phyloP scores from a whole-genome alignment of 352 stramenopile genomes.

The Thalassiosira sp. region DNA sequence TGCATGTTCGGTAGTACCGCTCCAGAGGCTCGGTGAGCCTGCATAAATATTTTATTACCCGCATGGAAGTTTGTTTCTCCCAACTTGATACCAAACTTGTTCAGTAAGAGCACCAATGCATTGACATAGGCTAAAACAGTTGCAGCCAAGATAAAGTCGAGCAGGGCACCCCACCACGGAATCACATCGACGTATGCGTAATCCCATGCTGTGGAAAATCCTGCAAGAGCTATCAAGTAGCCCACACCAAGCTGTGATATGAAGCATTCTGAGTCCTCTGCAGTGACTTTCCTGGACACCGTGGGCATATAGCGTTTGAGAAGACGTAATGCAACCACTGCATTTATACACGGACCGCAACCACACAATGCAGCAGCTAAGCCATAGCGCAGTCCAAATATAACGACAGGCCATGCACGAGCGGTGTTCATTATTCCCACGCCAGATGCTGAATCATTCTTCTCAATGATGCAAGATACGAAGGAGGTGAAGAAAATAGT shows the following conservation, averaged over 20 bases:
- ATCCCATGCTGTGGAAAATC: slow-evolving; percentile 17
- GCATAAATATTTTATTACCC: slow-evolving; percentile 11
- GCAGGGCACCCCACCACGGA: slow-evolving; percentile 7
- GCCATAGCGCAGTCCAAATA: slow-evolving; percentile 53
- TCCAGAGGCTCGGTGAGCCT: not conserved
- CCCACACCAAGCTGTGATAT: slow-evolving; percentile 12
- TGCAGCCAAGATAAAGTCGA: slow-evolving; percentile 11
- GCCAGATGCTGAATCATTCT: slow-evolving; percentile 11
- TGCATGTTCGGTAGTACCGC: slow-evolving; percentile 3
- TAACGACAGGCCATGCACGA: slow-evolving; percentile 31
- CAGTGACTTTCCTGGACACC: slow-evolving; percentile 5
- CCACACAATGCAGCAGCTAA: slow-evolving; percentile 26
- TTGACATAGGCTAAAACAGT: slow-evolving; percentile 25
- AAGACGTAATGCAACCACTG: slow-evolving; percentile 28
- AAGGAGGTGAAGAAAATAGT: slow-evolving; percentile 42
- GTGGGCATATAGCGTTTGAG: not conserved
- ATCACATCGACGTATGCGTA: not conserved
- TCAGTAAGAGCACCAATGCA: slow-evolving; percentile 17
- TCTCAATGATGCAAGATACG: slow-evolving; percentile 35
- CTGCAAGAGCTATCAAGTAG: not conserved
- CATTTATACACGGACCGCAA: slow-evolving; percentile 21
- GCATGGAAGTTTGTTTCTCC: slow-evolving; percentile 22
- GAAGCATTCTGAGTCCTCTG: slow-evolving; percentile 46
- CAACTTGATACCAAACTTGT: slow-evolving; percentile 17
- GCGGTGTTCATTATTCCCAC: not conserved